Percentiles rank a stretch among this genome's conserved stretches.
These are phyloP conservation scores for Chiua sp. DNA, from an alignment of 1,284 basidiomycete genomes.

Conservation along the genomic window DNA sequence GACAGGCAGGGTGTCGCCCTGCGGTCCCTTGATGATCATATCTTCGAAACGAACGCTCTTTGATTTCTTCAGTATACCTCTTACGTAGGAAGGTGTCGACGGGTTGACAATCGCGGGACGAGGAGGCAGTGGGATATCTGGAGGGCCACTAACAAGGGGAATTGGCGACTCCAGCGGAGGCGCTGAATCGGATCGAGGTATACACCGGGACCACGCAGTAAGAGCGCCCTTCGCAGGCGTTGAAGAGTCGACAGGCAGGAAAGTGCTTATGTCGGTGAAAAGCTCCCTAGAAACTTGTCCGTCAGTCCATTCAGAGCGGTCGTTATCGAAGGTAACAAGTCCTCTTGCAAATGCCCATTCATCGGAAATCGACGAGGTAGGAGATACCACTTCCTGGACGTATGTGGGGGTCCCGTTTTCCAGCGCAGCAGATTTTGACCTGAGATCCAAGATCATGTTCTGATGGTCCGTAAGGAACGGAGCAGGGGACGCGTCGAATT, in stretches of 20 bases:
- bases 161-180: background rate
- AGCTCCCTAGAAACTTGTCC: slow-evolving; percentile 3
- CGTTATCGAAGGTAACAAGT: slow-evolving; percentile 20
- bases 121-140: slow-evolving; percentile 33
- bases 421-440: slow-evolving; percentile 45
- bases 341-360: slow-evolving; percentile 30
- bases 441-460: slow-evolving; percentile 60
- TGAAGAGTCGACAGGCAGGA: slow-evolving; percentile 18
- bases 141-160: slow-evolving; percentile 20
- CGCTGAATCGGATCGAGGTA: slow-evolving; percentile 1
- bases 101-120: slow-evolving; percentile 36
- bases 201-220: background rate
- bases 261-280: slow-evolving; percentile 6
- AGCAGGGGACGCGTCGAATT: slow-evolving; percentile 36
- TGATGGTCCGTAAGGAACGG: slow-evolving; percentile 49
- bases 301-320: slow-evolving; percentile 7
- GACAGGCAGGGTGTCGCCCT: background rate
- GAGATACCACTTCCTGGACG: slow-evolving; percentile 7
- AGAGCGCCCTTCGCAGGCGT: slow-evolving; percentile 12
- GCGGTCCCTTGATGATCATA: slow-evolving; percentile 5
- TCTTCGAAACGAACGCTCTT: slow-evolving; percentile 40
- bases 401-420: slow-evolving; percentile 20
- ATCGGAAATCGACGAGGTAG: slow-evolving; percentile 16
- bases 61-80: slow-evolving; percentile 38
- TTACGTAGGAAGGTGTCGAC: slow-evolving; percentile 33